Base-by-base conservation (phyloP, 2,329 filamentous ascomycete species). In the Daldinia eschscholtzii region DNA sequence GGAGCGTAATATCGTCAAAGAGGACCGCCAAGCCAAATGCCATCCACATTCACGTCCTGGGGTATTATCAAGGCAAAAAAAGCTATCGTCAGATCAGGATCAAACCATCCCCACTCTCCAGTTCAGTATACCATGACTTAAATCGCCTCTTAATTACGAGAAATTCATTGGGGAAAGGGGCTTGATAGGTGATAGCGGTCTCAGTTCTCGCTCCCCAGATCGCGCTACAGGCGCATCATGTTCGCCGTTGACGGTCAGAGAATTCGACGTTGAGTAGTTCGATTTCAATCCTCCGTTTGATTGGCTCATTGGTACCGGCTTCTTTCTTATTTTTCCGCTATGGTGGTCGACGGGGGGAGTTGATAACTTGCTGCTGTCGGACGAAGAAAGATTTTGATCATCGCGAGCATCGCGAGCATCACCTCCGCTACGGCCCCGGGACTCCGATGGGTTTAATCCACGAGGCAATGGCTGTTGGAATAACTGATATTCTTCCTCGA, bases 401-500 rank as follows among this genome's bases (percentile, higher is more conserved):
- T 89, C 84, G n/a, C 55, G 70, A 70, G 74, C 88, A 42, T 89
- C 84, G n/a, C 55, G 70, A 70, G 74, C 74, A 42, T 80, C 72
- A 56, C 57, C 57, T 30, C 73, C 30, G 73, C 73, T 58, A 64
- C 76, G 61, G n/a, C 59, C 65, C 42, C 58, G 66, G n/a, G 59
- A 53, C 6, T 73, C 74, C 6, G 55, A 7, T 28, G 67, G 48
- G 37, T 39, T 69, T 35, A 87, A 77, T 15, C 88, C 80, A 74
- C 82, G 78, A 0, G 88, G 88, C 5, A 87, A 83, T 3, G 87
- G 84, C 75, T 86, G 83, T 61, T 89, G 86, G 61, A 91, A 88
- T 2, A 88, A 77, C 70, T 80, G 81, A 73, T 91, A 91, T 75
- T 92, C 90, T 71, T 90, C 85, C 73, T 92, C 89, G 39, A 94